Base-by-base conservation (phyloP, 805 yeast genomes). In the Blastobotrys parvus region DNA sequence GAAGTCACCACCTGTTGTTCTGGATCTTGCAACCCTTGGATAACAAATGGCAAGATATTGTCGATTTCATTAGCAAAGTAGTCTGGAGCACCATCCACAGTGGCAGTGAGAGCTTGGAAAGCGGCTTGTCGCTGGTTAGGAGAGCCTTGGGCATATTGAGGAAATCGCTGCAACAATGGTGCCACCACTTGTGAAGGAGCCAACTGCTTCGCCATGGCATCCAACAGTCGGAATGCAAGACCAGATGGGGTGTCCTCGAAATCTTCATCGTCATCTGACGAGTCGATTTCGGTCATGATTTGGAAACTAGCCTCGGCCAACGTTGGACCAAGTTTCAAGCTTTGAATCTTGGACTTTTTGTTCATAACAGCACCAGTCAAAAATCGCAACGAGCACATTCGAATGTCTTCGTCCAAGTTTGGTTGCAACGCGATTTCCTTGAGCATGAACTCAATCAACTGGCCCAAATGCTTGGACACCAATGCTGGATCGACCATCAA, bases 21-120 rank as follows among this genome's bases (percentile, higher is more conserved):
- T 15, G 74, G 50, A 62, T 87, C 95, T 58, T 80, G 79, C 57
- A 92, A 72, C 52, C 96, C 96, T 41, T 72, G 65, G 42, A 84
- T 72, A 38, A 90, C 66, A 45, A 79, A 74, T 41, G 87, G 86
- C 42, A 88, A 73, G 49, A 92, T 67, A 57, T 79, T 80, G 46
- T 75, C 74, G 47, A 89, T 66, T 59, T 88, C 90, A 38, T 82
- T 72, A 38, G 88, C 75, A 56, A 84, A 74, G 63, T 73, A 90
- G 59, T 92, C 99, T 49, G 97, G 97, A 34, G 97, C 90, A 61
- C 97, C 98, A 50, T 83, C 76, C 37, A 84, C 84, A 41, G 90
- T 78, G 45, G 78, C 85, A 55, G 94, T 87, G 49, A 92, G 68
- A 27, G 94, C 76, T 55, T 86, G 69, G 41, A 88, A 71, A 43